Evolutionary conservation across 306 rosid genomes (phyloP).

Genomic region (Gleditsia sinensis): DNA sequence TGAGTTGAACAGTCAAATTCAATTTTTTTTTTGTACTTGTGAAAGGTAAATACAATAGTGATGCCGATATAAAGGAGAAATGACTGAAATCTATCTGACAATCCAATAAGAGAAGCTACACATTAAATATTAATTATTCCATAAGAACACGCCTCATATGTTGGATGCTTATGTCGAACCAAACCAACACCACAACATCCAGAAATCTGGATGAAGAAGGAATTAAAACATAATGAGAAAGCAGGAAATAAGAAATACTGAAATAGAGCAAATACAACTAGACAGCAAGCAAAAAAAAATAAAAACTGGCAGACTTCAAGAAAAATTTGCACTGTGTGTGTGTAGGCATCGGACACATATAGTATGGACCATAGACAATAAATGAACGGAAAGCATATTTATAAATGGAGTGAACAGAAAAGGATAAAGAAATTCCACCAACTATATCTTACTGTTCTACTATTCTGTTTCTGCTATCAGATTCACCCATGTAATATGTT

Average conservation of each 20-base stretch:
- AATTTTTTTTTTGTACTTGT: not conserved
- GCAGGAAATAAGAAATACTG: not conserved
- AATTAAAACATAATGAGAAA: not conserved
- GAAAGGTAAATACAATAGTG: not conserved
- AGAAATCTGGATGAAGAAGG: not conserved
- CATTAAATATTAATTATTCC: not conserved
- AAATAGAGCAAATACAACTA: not conserved
- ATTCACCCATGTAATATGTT: not conserved
- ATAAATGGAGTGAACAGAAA: not conserved
- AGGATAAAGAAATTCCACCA: not conserved
- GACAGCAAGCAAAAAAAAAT: not conserved
- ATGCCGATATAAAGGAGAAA: not conserved
- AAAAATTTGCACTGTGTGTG: not conserved
- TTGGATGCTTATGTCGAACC: too few species aligned
- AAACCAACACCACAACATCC: not conserved
- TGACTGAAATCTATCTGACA: not conserved
- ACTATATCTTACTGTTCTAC: not conserved
- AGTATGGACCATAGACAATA: not conserved
- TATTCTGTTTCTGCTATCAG: not conserved
- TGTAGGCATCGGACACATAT: not conserved
- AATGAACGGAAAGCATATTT: not conserved
- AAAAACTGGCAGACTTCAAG: not conserved
- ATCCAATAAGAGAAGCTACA: slow-evolving; percentile 11
- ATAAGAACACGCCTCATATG: not conserved
- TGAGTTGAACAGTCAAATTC: not conserved